Conservation (phyloP, 306 rosid genomes). For the Chamaecrista fasciculata region DNA sequence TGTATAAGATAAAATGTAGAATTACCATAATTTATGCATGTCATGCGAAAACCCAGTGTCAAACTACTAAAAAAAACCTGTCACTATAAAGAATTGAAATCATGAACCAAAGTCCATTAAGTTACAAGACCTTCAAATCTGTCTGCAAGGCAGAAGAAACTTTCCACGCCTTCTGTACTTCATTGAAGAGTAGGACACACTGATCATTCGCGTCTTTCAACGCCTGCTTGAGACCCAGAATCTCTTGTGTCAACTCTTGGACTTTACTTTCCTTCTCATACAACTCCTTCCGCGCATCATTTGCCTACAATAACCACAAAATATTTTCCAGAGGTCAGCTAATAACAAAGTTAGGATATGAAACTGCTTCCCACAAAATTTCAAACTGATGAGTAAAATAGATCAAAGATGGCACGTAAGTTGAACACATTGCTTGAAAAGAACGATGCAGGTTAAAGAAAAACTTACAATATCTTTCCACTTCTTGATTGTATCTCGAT, state of each 20-base stretch:
- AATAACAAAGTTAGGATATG: constrained; percentile 3
- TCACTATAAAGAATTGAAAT: constrained; percentile 32
- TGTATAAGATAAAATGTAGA: too few species aligned
- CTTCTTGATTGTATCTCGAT: constrained; percentile 88
- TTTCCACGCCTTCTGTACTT: constrained; percentile 94
- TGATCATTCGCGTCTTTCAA: constrained; percentile 88
- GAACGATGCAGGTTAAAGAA: constrained; percentile 8
- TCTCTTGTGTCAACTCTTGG: constrained; percentile 72
- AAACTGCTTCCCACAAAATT: constrained; percentile 15
- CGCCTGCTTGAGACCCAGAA: constrained; percentile 62
- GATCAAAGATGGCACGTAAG: not conserved
- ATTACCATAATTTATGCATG: constrained; percentile 23
- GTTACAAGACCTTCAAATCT: constrained; percentile 78
- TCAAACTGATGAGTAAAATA: not conserved
- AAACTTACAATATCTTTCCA: constrained; percentile 91
- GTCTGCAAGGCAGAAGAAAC: constrained; percentile 79
- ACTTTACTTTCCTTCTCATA: constrained; percentile 80
- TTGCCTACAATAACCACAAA: constrained; percentile 62
- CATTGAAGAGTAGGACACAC: constrained; percentile 85
- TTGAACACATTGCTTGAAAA: not conserved
- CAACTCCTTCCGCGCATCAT: constrained; percentile 86
- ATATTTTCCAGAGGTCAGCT: constrained; percentile 10
- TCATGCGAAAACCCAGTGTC: constrained; percentile 26
- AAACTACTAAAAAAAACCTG: constrained; percentile 22
- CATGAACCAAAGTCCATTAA: constrained; percentile 27